phyloP scores from a whole-genome alignment of 2,329 filamentous ascomycete species.

The Amauroascus niger region DNA sequence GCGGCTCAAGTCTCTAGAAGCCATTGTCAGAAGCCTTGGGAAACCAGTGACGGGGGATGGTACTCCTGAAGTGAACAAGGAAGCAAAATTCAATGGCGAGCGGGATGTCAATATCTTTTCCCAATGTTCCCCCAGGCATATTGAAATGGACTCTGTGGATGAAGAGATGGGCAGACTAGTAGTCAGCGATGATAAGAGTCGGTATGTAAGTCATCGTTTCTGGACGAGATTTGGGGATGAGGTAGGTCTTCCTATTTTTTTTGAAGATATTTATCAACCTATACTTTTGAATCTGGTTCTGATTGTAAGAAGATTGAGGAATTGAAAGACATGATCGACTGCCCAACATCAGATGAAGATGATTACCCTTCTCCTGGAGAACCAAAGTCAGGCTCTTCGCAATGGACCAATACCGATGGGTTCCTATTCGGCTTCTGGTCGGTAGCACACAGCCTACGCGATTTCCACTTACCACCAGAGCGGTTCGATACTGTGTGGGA shows the following conservation, averaged over 20 bases:
- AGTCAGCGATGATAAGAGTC: constrained; percentile 49
- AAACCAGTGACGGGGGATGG: neutral
- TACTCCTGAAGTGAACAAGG: neutral
- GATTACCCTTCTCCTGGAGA: constrained; percentile 40
- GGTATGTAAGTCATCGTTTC: constrained; percentile 54
- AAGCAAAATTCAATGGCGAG: neutral
- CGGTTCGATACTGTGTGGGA: constrained; percentile 48
- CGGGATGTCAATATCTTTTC: constrained; percentile 5
- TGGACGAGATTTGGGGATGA: constrained; percentile 54
- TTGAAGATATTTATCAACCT: constrained; percentile 7
- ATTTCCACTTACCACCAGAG: constrained; percentile 46
- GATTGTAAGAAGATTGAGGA: constrained; percentile 45
- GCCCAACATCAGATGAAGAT: constrained; percentile 49
- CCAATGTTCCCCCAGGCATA: constrained; percentile 10
- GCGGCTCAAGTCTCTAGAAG: constrained; percentile 49
- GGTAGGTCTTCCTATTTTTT: constrained; percentile 28
- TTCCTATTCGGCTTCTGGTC: constrained; percentile 54
- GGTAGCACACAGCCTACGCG: constrained; percentile 45
- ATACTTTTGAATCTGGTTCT: neutral
- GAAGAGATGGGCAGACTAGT: constrained; percentile 49
- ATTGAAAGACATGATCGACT: constrained; percentile 51
- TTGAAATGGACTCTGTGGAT: constrained; percentile 17
- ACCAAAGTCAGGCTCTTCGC: constrained; percentile 27
- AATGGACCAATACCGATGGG: constrained; percentile 44
- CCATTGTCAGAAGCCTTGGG: constrained; percentile 48